A percentile compares a stretch with the other conserved stretches of the same genome.
phyloP scores from a whole-genome alignment of 2,329 filamentous ascomycete species.

The Botrytis fragariae region DNA sequence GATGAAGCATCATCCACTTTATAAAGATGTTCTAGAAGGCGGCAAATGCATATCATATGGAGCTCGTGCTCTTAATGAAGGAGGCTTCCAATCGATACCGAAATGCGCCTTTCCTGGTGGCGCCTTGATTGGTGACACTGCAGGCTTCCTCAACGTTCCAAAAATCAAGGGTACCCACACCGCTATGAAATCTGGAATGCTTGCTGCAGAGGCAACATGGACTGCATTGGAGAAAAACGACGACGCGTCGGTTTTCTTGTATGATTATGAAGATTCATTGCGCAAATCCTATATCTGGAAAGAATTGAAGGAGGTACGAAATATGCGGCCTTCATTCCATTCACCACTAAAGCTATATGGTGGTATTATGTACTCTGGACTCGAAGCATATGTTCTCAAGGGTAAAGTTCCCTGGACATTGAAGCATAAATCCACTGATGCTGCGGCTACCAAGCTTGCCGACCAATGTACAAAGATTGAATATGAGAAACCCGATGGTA shows the following conservation, averaged over 20 bases:
- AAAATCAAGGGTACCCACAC: conserved; percentile 99
- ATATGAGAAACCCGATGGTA: conserved; percentile 93
- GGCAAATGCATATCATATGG: conserved; percentile 98
- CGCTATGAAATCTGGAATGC: conserved; percentile 95
- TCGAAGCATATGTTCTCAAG: conserved; percentile 85
- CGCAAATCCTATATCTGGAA: conserved; percentile 88
- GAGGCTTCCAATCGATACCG: conserved; percentile 95
- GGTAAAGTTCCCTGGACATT: conserved; percentile 90
- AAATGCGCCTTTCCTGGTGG: conserved; percentile 96
- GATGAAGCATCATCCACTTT: conserved; percentile 96
- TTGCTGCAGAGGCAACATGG: conserved; percentile 89
- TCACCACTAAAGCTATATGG: conserved; percentile 82
- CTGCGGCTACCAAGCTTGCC: conserved; percentile 75
- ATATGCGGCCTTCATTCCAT: conserved; percentile 96
- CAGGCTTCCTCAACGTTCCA: conserved; percentile 94
- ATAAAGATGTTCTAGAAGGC: conserved; percentile 81
- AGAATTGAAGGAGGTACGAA: conserved; percentile 90
- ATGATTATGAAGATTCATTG: conserved; percentile 87
- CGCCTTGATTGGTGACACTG: conserved; percentile 91
- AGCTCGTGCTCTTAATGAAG: conserved; percentile 86
- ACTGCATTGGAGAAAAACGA: conserved; percentile 62
- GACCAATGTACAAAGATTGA: conserved; percentile 84
- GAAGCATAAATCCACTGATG: conserved; percentile 76
- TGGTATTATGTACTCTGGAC: conserved; percentile 85
- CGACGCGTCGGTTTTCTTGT: conserved; percentile 79